phyloP scores from a whole-genome alignment of 2,329 filamentous ascomycete genomes.

The Colletotrichum plurivorum region DNA sequence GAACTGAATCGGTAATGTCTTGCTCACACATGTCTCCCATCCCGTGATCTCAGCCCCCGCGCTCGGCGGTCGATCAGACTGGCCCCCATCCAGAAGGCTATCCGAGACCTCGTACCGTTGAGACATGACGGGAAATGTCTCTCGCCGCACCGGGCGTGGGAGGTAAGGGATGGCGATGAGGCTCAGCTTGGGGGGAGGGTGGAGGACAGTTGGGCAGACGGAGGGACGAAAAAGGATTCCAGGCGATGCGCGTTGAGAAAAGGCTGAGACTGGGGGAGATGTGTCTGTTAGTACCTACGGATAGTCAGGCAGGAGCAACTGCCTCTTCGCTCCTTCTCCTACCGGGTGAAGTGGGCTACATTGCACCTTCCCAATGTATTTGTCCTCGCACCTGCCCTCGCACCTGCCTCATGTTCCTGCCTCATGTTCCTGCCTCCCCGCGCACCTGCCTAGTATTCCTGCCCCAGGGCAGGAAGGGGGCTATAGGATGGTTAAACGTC shows the following conservation, averaged over 20 bases:
- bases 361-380: too few species aligned
- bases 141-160: not conserved
- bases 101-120: slow-evolving; percentile 6
- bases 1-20: not conserved
- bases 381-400: too few species aligned
- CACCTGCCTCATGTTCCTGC: too few species aligned
- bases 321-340: too few species aligned
- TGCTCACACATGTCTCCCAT: slow-evolving; percentile 16
- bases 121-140: not conserved
- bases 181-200: slow-evolving; percentile 8
- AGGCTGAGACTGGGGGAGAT: not conserved
- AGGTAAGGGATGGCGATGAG: slow-evolving; percentile 30
- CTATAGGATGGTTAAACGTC: too few species aligned
- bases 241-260: not conserved
- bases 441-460: too few species aligned
- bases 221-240: not conserved
- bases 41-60: slow-evolving; percentile 6
- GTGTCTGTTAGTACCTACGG: too few species aligned
- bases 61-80: slow-evolving; percentile 4
- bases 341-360: too few species aligned
- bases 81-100: slow-evolving; percentile 5
- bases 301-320: too few species aligned
- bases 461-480: too few species aligned
- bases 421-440: too few species aligned
- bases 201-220: not conserved